These are phyloP conservation scores for Angophora floribunda DNA, from an alignment of 345 rosid genomes.

Conservation along the genomic window DNA sequence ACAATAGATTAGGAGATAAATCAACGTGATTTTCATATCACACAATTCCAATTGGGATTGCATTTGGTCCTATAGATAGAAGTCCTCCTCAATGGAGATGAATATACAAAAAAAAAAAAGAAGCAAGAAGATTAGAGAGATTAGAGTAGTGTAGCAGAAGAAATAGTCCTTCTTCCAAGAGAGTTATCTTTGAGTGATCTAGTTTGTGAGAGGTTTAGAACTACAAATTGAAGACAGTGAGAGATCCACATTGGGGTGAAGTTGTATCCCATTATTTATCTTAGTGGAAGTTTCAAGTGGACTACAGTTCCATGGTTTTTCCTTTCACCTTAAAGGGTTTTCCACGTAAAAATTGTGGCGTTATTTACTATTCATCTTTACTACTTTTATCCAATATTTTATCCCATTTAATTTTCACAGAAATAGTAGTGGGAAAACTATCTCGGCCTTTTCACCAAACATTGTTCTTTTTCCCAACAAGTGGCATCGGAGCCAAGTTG, in stretches of 20 bases:
- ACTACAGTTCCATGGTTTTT: background rate
- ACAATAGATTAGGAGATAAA: background rate
- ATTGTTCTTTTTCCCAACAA: background rate
- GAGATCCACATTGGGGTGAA: too few species aligned
- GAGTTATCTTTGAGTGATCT: background rate
- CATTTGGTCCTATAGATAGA: background rate
- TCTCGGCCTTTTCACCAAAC: fast-evolving
- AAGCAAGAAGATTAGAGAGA: background rate
- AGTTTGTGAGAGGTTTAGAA: too few species aligned
- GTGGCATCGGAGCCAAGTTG: background rate
- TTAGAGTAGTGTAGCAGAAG: background rate
- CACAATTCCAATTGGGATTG: background rate
- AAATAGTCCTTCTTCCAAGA: background rate
- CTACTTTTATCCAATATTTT: background rate
- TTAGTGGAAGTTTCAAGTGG: background rate
- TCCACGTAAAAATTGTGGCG: background rate
- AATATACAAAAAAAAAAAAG: background rate
- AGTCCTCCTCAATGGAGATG: background rate
- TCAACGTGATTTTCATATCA: background rate
- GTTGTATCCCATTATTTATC: too few species aligned
- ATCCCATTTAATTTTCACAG: background rate
- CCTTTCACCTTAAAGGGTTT: background rate
- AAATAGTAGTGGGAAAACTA: background rate
- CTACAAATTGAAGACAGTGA: too few species aligned
- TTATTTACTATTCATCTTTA: background rate